A percentile compares a stretch with the other conserved stretches of the same genome.
Conservation (phyloP, 2,329 filamentous ascomycete genomes). For the Chaetomium olivaceum region DNA sequence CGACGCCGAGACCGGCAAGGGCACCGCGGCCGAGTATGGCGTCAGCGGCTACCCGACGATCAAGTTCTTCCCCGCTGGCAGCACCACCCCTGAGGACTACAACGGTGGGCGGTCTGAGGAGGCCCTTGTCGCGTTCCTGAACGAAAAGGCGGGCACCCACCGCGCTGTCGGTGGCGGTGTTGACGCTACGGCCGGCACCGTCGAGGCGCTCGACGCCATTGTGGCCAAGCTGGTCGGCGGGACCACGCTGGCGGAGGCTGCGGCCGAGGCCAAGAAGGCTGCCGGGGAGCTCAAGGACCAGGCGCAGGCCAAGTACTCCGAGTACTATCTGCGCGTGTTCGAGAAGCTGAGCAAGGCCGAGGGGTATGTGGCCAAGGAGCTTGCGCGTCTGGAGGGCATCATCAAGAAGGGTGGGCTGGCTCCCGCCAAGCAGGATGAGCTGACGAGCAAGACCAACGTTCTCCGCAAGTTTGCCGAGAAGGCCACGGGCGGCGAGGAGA, state of each 20-base stretch:
- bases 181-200: constrained; percentile 75
- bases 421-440: constrained; percentile 83
- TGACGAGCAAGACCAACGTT: constrained; percentile 85
- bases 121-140: constrained; percentile 78
- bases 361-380: constrained; percentile 81
- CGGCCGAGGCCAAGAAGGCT: constrained; percentile 70
- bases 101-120: constrained; percentile 73
- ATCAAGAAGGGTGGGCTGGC: constrained; percentile 84
- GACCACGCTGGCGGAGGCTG: constrained; percentile 61
- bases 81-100: constrained; percentile 71
- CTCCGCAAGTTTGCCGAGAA: constrained; percentile 72
- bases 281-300: constrained; percentile 64
- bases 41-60: constrained; percentile 92
- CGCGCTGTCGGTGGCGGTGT: constrained; percentile 79
- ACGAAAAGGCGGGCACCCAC: constrained; percentile 85
- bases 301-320: constrained; percentile 72
- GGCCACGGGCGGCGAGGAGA: constrained; percentile 51
- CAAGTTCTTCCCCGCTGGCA: constrained; percentile 92
- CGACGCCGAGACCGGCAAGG: constrained; percentile 83
- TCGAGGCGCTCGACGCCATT: constrained; percentile 74
- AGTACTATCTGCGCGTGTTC: constrained; percentile 92
- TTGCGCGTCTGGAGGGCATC: constrained; percentile 74
- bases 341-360: constrained; percentile 79
- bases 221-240: constrained; percentile 74
- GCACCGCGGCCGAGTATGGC: constrained; percentile 71